A percentile compares a stretch with the other conserved stretches of the same genome.
Conservation (phyloP, 352 stramenopile species). For the Globisporangium cederbergense region DNA sequence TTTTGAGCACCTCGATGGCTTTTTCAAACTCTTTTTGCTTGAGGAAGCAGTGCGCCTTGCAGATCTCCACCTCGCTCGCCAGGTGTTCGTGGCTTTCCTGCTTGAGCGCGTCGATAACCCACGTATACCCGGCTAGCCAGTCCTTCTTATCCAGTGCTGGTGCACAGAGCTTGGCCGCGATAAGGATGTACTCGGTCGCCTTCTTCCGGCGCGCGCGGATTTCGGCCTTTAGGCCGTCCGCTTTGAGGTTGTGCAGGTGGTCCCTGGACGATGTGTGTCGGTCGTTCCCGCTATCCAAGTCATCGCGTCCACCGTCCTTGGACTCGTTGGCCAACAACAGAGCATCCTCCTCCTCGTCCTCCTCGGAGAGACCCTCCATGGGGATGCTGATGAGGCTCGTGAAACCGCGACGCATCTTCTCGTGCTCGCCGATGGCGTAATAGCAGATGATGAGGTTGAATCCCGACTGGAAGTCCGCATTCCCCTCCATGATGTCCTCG, state of each 20-base stretch:
- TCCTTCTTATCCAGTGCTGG: conserved; percentile 91
- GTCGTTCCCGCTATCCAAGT: conserved; percentile 15
- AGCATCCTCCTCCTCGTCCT: conserved; percentile 82
- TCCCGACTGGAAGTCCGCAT: conserved; percentile 92
- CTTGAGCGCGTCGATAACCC: conserved; percentile 92
- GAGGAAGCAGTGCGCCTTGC: conserved; percentile 87
- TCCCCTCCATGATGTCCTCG: conserved; percentile 93
- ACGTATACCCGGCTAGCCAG: conserved; percentile 92
- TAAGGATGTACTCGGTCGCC: conserved; percentile 90
- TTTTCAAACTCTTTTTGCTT: conserved; percentile 93
- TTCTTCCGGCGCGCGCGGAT: conserved; percentile 75
- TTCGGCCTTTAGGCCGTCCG: conserved; percentile 72
- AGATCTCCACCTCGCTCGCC: conserved; percentile 91
- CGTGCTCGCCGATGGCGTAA: conserved; percentile 93
- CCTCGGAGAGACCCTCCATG: conserved; percentile 82
- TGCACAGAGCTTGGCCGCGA: conserved; percentile 92
- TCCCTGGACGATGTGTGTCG: conserved; percentile 35
- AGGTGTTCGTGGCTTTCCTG: conserved; percentile 87
- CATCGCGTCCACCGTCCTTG: conserved; percentile 33
- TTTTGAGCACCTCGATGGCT: conserved; percentile 92
- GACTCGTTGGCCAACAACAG: conserved; percentile 42
- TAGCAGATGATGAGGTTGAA: conserved; percentile 98
- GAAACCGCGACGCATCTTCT: conserved; percentile 93
- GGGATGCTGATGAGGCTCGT: conserved; percentile 89
- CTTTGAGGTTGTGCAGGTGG: conserved; percentile 62